phyloP scores from a whole-genome alignment of 2,329 filamentous ascomycete genomes.

The Sporothrix protearum region DNA sequence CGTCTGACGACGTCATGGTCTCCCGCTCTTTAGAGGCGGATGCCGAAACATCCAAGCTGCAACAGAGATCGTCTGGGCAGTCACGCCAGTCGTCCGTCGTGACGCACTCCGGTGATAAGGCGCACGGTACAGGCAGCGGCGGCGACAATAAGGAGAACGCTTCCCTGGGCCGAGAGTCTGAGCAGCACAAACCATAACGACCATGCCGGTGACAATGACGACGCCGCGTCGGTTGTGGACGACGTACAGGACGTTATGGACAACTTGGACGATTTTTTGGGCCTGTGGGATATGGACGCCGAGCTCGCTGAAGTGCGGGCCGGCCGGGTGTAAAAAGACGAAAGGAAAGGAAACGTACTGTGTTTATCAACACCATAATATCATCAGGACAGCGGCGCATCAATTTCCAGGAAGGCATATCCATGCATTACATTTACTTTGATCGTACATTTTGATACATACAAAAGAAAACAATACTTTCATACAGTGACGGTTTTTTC shows the following conservation, averaged over 20 bases:
- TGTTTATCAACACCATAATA: neutral
- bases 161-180: neutral
- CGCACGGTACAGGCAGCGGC: neutral
- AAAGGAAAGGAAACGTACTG: neutral
- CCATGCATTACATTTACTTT: neutral
- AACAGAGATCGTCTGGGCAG: constrained; percentile 6
- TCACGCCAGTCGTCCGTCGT: constrained; percentile 18
- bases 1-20: constrained; percentile 46
- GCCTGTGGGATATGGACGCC: constrained; percentile 38
- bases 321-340: neutral
- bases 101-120: neutral
- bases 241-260: constrained; percentile 47
- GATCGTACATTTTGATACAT: neutral
- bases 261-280: constrained; percentile 46
- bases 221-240: constrained; percentile 33
- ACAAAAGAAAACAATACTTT: neutral
- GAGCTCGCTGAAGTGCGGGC: constrained; percentile 37
- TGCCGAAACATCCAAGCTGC: constrained; percentile 17
- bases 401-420: neutral
- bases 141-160: constrained; percentile 16
- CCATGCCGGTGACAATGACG: constrained; percentile 1
- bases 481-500: neutral
- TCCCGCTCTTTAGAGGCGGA: constrained; percentile 49
- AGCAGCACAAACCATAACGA: constrained; percentile 21
- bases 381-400: neutral